Percentiles rank a stretch among this genome's conserved stretches.
Conservation (phyloP, 345 rosid species). For the Eucalyptus cloeziana region DNA sequence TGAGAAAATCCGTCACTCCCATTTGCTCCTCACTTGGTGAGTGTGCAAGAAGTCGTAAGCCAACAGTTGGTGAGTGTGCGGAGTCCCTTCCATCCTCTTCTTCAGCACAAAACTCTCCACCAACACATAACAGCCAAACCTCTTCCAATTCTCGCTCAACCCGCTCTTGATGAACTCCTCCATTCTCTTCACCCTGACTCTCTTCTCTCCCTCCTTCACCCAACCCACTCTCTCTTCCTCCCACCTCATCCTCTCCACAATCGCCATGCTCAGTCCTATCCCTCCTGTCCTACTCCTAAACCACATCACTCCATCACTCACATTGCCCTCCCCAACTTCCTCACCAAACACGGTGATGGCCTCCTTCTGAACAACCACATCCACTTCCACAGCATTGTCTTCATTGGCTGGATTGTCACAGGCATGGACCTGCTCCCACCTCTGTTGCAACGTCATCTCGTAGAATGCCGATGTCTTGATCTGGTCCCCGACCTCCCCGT, state of each 20-base stretch:
- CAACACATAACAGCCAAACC: slow-evolving; percentile 33
- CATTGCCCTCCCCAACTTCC: background rate
- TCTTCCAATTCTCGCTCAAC: slow-evolving; percentile 21
- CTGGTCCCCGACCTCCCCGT: slow-evolving; percentile 20
- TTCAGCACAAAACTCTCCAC: slow-evolving; percentile 53
- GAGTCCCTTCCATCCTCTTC: no score
- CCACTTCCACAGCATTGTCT: background rate
- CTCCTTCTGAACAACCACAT: slow-evolving; percentile 15
- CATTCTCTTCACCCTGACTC: slow-evolving; percentile 6
- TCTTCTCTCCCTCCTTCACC: slow-evolving; percentile 1
- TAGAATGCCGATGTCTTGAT: slow-evolving; percentile 27
- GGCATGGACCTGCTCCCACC: slow-evolving; percentile 34
- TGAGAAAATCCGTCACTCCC: slow-evolving; percentile 3
- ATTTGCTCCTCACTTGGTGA: slow-evolving; percentile 19
- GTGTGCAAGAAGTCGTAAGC: slow-evolving; percentile 31
- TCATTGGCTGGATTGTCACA: slow-evolving; percentile 3
- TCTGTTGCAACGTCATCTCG: slow-evolving; percentile 34
- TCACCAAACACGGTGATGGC: slow-evolving; percentile 11
- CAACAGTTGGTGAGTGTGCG: background rate
- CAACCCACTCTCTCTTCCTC: slow-evolving; percentile 46
- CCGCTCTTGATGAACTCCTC: slow-evolving; percentile 6
- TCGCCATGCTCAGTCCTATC: slow-evolving; percentile 28
- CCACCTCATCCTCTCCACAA: slow-evolving; percentile 39
- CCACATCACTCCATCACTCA: slow-evolving; percentile 24
- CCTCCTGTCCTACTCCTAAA: background rate